phyloP scores from a whole-genome alignment of 495 filamentous ascomycete species.

The Eremomyces bilateralis region DNA sequence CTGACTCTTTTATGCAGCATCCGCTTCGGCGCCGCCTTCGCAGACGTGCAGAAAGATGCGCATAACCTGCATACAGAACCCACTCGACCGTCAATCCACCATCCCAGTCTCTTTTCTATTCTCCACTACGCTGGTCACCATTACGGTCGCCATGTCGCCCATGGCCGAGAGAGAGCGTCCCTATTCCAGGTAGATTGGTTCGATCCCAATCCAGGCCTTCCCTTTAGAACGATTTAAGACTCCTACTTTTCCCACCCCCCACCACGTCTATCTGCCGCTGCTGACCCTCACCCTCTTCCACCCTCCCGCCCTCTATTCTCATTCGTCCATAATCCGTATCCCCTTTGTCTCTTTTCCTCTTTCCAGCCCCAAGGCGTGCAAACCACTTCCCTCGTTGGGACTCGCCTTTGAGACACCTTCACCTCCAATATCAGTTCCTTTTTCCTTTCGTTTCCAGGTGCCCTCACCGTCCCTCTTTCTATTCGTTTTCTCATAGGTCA shows the following conservation, averaged over 20 bases:
- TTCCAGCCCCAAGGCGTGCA: constrained; percentile 23
- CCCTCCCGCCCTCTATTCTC: constrained; percentile 21
- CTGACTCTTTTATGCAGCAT: no score
- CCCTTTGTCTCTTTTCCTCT: no score
- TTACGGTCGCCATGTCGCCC: no score
- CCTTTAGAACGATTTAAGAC: constrained; percentile 8
- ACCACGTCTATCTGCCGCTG: constrained; percentile 11
- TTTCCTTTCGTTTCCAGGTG: constrained; percentile 26
- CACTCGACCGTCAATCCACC: no score
- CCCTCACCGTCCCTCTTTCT: constrained; percentile 24
- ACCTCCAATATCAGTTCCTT: constrained; percentile 12
- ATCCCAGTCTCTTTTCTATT: no score
- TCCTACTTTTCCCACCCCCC: constrained; percentile 9
- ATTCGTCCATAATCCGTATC: no score
- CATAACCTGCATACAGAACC: no score
- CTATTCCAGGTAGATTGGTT: no score
- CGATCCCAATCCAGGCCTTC: constrained; percentile 4
- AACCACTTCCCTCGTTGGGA: constrained; percentile 37
- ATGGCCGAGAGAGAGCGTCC: no score
- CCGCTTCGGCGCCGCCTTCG: no score
- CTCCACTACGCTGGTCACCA: no score
- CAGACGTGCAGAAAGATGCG: no score
- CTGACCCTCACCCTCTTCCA: constrained; percentile 17
- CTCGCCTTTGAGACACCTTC: constrained; percentile 14
- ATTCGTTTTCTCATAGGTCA: constrained; percentile 15